Conservation (phyloP, 768 basidiomycete species). For the Boletus bicolor region DNA sequence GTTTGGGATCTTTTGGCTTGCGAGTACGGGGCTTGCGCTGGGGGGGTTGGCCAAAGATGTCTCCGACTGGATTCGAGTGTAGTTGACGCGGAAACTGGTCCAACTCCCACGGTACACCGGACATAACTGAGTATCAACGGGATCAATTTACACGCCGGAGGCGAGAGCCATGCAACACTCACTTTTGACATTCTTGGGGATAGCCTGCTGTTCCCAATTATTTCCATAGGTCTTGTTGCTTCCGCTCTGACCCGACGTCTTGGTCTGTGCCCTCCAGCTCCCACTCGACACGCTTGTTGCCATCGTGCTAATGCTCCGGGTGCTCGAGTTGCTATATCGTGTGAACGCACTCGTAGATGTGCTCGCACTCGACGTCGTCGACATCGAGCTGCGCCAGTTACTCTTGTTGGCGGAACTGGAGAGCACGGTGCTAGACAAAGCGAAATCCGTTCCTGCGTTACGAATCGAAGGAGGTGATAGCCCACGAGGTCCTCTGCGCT, state of each 20-base stretch:
- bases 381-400: constrained; percentile 79
- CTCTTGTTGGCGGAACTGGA: constrained; percentile 40
- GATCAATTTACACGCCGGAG: not conserved
- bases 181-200: constrained; percentile 82
- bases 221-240: constrained; percentile 12
- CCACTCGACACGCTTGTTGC: constrained; percentile 76
- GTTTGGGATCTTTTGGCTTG: constrained; percentile 61
- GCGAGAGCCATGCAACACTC: constrained; percentile 31
- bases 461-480: constrained; percentile 61
- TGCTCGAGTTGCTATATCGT: constrained; percentile 66
- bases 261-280: constrained; percentile 62
- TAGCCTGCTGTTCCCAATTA: constrained; percentile 27
- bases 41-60: constrained; percentile 55
- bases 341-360: constrained; percentile 74
- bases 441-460: constrained; percentile 44
- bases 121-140: constrained; percentile 51
- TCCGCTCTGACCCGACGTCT: constrained; percentile 15
- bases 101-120: constrained; percentile 75
- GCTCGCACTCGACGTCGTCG: constrained; percentile 64
- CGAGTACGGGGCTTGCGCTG: constrained; percentile 64
- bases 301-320: constrained; percentile 71
- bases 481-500: constrained; percentile 42
- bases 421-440: constrained; percentile 58
- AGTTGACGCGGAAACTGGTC: constrained; percentile 65
- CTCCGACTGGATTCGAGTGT: constrained; percentile 57